Conservation (phyloP, 352 stramenopile genomes). For the Phytophthora sp. region DNA sequence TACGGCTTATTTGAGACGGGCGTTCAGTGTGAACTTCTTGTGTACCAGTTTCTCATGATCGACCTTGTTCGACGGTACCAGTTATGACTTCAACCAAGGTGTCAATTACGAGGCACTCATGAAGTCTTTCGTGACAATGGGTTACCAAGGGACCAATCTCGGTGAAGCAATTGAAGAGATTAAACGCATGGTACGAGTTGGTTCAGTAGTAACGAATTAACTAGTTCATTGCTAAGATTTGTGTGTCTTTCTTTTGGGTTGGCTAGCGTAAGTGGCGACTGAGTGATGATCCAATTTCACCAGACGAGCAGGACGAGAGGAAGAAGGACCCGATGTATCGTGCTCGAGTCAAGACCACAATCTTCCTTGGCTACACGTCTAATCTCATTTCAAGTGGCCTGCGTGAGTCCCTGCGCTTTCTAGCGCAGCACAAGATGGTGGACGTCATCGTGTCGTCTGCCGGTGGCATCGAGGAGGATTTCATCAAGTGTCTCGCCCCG, state of each 20-base stretch:
- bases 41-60: too few relatives aligned
- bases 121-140: slow-evolving; percentile 84
- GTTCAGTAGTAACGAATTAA: too few relatives aligned
- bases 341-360: slow-evolving; percentile 93
- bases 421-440: slow-evolving; percentile 98
- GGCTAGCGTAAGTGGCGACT: slow-evolving; percentile 98
- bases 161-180: slow-evolving; percentile 98
- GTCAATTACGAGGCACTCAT: slow-evolving; percentile 89
- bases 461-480: slow-evolving; percentile 97
- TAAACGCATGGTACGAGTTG: too few relatives aligned
- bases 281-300: slow-evolving; percentile 91
- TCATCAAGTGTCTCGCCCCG: slow-evolving; percentile 99
- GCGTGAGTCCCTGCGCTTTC: slow-evolving; percentile 97
- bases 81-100: slow-evolving; percentile 93
- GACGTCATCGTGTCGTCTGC: slow-evolving; percentile 96
- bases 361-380: slow-evolving; percentile 99
- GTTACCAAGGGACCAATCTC: slow-evolving; percentile 97
- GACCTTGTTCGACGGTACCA: too few relatives aligned
- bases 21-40: too few relatives aligned
- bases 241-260: too few relatives aligned
- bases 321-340: slow-evolving; percentile 81
- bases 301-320: slow-evolving; percentile 93
- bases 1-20: too few relatives aligned
- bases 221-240: too few relatives aligned
- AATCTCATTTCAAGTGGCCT: slow-evolving; percentile 99